Evolutionary conservation across 1,139 yeast species (phyloP), one percentile per base, ranked within the genome.

Genomic region (Zygosaccharomyces pseudobailii): DNA sequence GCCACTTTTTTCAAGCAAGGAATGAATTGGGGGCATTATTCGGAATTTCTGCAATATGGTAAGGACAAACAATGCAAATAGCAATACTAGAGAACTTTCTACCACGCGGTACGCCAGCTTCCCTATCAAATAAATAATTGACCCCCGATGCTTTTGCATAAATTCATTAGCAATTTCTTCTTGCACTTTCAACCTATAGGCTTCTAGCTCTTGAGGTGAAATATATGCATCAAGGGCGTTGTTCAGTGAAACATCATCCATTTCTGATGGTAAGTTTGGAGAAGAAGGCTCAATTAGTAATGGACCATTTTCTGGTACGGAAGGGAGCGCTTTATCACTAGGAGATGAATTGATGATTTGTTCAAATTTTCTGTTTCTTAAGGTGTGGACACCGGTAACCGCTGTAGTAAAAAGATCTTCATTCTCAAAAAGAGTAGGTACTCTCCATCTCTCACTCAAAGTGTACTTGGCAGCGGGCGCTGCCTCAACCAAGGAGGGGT

Each of bases 401-500:
- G 77, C 69, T 0, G 63, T 55, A 31, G 54, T 56, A 42, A 68
- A 61, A 21, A 62, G 51, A 17, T 56, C 57, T 9, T 67, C 67
- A 42, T 69, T 63, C 22, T 61, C 55, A 43, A 71, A 59, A 8
- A 71, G 58, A 47, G 69, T 60, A 1, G 71, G 61, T 2, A 62
- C 51, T 51, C 76, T 66, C 74, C 76, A 73, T 37, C 69, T 60
- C 39, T 69, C 71, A 52, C 69, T 69, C 45, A 76, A 59, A 37
- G 79, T 79, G 57, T 79, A 83, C 49, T 75, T 74, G 0, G 89
- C 80, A 3, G 77, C 61, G 0, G 95, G 92, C 0, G 97, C 94
- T 23, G 87, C 79, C 51, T 81, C 80, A 20, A 90, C 89, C 44
- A 89, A 66, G 0, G 94, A 81, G 0, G 97, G 96, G 60, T 83